These are phyloP conservation scores for Nadsonia commutata DNA, from an alignment of 1,139 yeast genomes.

Conservation along the genomic window DNA sequence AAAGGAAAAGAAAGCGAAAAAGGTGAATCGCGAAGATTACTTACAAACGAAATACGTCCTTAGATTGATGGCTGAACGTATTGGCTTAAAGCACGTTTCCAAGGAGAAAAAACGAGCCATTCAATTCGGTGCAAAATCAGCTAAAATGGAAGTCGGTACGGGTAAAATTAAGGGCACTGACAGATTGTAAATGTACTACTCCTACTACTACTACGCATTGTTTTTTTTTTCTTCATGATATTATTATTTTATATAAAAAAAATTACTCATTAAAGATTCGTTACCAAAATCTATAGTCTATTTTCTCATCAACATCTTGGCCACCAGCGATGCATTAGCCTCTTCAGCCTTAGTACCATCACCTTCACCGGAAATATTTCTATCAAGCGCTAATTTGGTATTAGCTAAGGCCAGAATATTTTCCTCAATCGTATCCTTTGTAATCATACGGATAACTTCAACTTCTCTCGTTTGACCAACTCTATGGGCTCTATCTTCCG, in stretches of 20 bases:
- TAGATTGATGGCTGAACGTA: conserved; percentile 40
- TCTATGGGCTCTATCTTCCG: conserved; percentile 96
- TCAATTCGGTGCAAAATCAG: conserved; percentile 91
- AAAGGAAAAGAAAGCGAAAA: background rate
- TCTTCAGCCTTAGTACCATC: conserved; percentile 41
- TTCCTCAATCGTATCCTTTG: conserved; percentile 71
- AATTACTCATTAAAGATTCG: background rate
- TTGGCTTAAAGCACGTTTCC: conserved; percentile 41
- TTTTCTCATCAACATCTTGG: conserved; percentile 26
- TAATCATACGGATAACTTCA: conserved; percentile 60
- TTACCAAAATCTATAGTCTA: conserved; percentile 14
- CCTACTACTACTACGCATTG: too few relatives aligned
- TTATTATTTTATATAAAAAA: background rate
- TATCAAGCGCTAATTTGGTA: conserved; percentile 79
- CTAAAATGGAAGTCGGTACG: conserved; percentile 72
- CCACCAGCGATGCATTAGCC: conserved; percentile 28
- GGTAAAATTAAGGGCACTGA: conserved; percentile 55
- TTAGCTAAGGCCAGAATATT: conserved; percentile 76
- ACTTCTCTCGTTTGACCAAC: conserved; percentile 93
- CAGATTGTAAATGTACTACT: conserved; percentile 14
- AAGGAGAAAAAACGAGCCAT: conserved; percentile 85
- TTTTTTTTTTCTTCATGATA: background rate
- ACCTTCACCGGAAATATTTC: conserved; percentile 39
- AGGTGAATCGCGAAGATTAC: background rate
- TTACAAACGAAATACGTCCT: conserved; percentile 42